Base-by-base conservation (phyloP, 495 filamentous ascomycete genomes). In the Xanthoparmelia taractica region DNA sequence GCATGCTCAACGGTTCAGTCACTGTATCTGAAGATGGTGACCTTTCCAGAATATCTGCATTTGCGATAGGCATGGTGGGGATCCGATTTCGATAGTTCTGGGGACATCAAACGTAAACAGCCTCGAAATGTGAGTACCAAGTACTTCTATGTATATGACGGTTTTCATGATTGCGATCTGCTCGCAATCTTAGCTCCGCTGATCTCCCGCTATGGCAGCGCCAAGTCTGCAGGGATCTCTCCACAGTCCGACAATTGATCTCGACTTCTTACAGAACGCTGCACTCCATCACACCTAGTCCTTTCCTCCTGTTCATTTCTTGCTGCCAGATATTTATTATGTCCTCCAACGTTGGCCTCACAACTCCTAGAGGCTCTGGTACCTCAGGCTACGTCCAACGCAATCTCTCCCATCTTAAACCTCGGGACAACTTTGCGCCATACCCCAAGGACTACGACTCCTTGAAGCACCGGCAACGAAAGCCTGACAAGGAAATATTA, bases 341-440 rank as follows among this genome's bases (percentile, higher is more conserved):
- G 94, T 93, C 93, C 62, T 92, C 91, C 64, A 99, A 99, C 80
- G 95, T 99, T 76, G 95, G 95, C 65, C 91, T 99, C 71, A 81
- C 88, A 59, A 99, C 95, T 27, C 95, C 95, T 8, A 89, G 95
- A 65, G 95, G 95, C 63, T 91, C 86, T 68, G 94, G 94, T 61
- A 99, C 95, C 64, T 96, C 91, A 6, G 95, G 95, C 71, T 97
- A 97, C 77, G 92, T 99, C 59, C 93, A 97, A 72, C 89, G 90
- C 71, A 99, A 97, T 77, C 82, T 86, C 63, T 93, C 95, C 11
- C 86, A 94, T 77, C 84, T 95, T 59, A 85, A 82, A 67, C 91
- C 88, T 15, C 92, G 92, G 77, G 83, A 87, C 69, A 61, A 60
- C 23, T 73, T 68, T 23, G 79, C 82, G 6, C 82, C 84, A 0